Evolutionary conservation across 768 basidiomycete species (phyloP).

Genomic region (Holtermannia corniformis): DNA sequence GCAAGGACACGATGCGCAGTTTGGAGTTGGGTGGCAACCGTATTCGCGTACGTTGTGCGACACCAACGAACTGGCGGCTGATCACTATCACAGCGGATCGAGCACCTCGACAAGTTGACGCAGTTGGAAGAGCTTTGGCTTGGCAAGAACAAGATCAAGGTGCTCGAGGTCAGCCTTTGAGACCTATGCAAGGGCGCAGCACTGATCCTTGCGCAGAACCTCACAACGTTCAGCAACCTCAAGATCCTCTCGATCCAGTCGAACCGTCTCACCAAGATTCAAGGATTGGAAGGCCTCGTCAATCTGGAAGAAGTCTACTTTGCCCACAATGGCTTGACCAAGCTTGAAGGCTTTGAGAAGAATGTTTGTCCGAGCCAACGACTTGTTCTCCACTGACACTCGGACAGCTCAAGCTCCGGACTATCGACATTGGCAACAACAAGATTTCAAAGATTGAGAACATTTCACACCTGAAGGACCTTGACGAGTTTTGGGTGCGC

Average conservation of each 20-base stretch:
- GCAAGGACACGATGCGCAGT: slow-evolving; percentile 56
- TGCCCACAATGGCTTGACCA: slow-evolving; percentile 81
- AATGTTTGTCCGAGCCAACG: slow-evolving; percentile 56
- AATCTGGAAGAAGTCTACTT: slow-evolving; percentile 83
- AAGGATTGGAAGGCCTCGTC: slow-evolving; percentile 62
- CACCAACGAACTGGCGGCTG: neutral
- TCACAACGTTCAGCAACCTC: slow-evolving; percentile 60
- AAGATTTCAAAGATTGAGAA: slow-evolving; percentile 70
- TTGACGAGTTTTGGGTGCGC: slow-evolving; percentile 94
- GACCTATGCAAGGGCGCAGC: neutral
- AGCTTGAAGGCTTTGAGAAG: slow-evolving; percentile 71
- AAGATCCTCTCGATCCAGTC: slow-evolving; percentile 76
- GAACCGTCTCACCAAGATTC: slow-evolving; percentile 81
- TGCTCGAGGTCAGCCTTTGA: slow-evolving; percentile 56
- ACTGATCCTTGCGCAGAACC: slow-evolving; percentile 48
- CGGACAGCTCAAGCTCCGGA: slow-evolving; percentile 56
- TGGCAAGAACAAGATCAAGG: slow-evolving; percentile 93
- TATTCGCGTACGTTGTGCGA: slow-evolving; percentile 57
- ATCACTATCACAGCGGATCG: slow-evolving; percentile 58
- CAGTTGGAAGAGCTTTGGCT: slow-evolving; percentile 90
- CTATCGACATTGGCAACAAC: slow-evolving; percentile 81
- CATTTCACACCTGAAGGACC: slow-evolving; percentile 58
- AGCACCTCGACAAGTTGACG: slow-evolving; percentile 66
- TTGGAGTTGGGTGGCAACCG: slow-evolving; percentile 90
- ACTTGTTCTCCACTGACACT: neutral